These are phyloP conservation scores for Salix viminalis DNA, from an alignment of 345 rosid genomes.

Conservation along the genomic window DNA sequence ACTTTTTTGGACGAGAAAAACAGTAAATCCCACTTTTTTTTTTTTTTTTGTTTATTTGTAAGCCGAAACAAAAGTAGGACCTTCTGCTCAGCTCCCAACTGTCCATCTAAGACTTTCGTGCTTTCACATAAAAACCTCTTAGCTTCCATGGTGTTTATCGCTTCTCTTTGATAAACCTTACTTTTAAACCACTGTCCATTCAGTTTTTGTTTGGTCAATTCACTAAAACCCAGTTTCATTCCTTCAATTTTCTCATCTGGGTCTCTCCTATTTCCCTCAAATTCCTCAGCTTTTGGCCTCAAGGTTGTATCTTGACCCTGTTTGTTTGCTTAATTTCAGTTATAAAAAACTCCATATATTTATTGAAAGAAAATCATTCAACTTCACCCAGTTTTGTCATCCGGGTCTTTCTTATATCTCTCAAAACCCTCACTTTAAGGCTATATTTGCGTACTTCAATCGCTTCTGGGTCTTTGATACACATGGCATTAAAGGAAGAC, in stretches of 20 bases:
- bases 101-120: background rate
- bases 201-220: background rate
- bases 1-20: background rate
- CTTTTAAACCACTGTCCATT: background rate
- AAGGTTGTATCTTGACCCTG: background rate
- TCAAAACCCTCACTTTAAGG: background rate
- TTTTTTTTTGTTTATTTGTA: background rate
- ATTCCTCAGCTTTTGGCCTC: background rate
- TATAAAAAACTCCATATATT: background rate
- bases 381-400: constrained; percentile 4
- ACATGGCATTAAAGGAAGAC: constrained; percentile 37
- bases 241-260: constrained; percentile 14
- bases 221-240: constrained; percentile 6
- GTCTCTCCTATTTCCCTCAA: constrained; percentile 3
- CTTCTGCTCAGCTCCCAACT: background rate
- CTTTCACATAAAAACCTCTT: background rate
- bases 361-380: background rate
- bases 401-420: constrained; percentile 16
- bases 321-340: background rate
- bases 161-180: background rate
- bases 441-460: background rate
- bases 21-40: background rate
- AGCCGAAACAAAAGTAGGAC: background rate
- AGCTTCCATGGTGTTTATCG: constrained; percentile 1
- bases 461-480: background rate